Evolutionary conservation across 2,329 filamentous ascomycete genomes (phyloP).

Genomic region (Clarireedia hainanense): DNA sequence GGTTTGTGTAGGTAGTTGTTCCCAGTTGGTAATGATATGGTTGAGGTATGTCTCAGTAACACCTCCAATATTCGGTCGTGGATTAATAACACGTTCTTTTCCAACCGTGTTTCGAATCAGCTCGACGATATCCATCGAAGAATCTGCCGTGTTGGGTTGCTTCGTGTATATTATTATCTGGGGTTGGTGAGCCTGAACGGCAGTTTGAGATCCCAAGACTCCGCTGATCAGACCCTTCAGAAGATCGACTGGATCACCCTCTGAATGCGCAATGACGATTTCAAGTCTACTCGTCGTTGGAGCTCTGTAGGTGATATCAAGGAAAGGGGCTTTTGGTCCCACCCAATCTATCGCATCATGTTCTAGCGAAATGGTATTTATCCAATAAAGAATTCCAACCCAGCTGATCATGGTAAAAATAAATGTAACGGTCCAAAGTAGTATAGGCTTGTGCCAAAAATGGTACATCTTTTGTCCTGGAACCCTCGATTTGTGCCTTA

Average conservation of each 20-base stretch:
- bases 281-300: slow-evolving; percentile 20
- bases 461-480: slow-evolving; percentile 12
- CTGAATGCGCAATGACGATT: slow-evolving; percentile 24
- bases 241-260: slow-evolving; percentile 15
- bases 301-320: slow-evolving; percentile 22
- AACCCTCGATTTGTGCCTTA: slow-evolving; percentile 14
- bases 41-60: slow-evolving; percentile 39
- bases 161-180: slow-evolving; percentile 25
- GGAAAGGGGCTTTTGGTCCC: slow-evolving; percentile 8
- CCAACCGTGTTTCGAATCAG: slow-evolving; percentile 5
- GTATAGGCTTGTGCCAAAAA: slow-evolving; percentile 19
- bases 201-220: slow-evolving; percentile 11
- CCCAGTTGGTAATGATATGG: slow-evolving; percentile 37
- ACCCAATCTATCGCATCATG: slow-evolving; percentile 18
- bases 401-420: slow-evolving; percentile 18
- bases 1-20: slow-evolving; percentile 37
- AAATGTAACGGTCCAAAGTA: slow-evolving; percentile 17
- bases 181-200: slow-evolving; percentile 12
- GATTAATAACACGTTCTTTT: neutral
- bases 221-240: slow-evolving; percentile 16
- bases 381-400: slow-evolving; percentile 20
- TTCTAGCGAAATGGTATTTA: slow-evolving; percentile 19
- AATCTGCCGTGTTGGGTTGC: slow-evolving; percentile 13
- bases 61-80: slow-evolving; percentile 34
- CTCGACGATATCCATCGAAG: neutral